Base-by-base conservation (phyloP, 176 grass and related monocot species). In the Paspalum vaginatum region DNA sequence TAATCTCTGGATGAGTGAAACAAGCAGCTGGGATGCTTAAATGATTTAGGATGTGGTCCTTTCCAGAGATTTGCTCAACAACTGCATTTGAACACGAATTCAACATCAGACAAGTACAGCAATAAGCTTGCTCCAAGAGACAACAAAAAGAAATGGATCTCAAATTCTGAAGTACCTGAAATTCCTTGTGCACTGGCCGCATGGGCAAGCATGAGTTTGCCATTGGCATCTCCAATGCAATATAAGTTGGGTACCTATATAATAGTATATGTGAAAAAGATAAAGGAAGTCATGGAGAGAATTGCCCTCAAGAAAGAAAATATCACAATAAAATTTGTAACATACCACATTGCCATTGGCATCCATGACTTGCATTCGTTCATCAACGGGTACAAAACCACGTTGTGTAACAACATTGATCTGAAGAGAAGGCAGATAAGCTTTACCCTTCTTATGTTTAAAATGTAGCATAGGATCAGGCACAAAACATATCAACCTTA, bases 131-230 rank as follows among this genome's bases (percentile, higher is more conserved):
- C 38, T 73, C 62, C 25, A 20, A 71, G 54, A 52, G 74, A 61
- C 15, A 75, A 77, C 43, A 66, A 12, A 84, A 83, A 65, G 84
- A 70, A 14, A 58, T 26, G 2, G 38, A 58, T 47, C 22, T 25
- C 83, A 24, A 84, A 22, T 56, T 80, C 14, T 18, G 14, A 60
- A 5, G 24, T 83, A 85, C 95, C 95, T 41, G 95, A 94, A 70
- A 97, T 98, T 86, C 95, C 95, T 83, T 98, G 95, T 87, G 95
- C 95, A 93, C 92, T 94, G 66, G 95, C 95, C 87, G 90, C 92
- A 93, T 98, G 95, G 21, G 95, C 95, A 87, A 98, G 95, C 95
- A 98, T 98, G 58, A 98, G 79, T 84, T 94, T 98, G 54, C 95
- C 95, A 59, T 94, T 94, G 21, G 95, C 95, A 87, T 98, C 95